Evolutionary conservation across 192 early-diverging fungal genomes (phyloP), one percentile per base, ranked within the genome.

Genomic region (Backusella liffmaniae): DNA sequence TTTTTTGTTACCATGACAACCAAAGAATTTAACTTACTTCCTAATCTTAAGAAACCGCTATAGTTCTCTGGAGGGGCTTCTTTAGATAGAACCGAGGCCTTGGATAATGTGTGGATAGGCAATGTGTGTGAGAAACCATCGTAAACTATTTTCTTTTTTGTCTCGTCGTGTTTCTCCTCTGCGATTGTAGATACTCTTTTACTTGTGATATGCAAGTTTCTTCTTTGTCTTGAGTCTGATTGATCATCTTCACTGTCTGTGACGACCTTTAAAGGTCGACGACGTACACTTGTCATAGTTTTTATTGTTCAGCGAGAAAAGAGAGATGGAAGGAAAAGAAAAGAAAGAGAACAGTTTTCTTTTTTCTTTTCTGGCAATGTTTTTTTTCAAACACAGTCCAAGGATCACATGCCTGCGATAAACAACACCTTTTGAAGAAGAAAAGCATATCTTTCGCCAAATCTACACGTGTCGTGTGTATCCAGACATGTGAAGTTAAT

Each of bases 31-130:
- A 39, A 81, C 84, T 82, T 84, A 90, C 88, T 88, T 53, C 88
- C 82, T 65, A 96, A 86, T 80, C 94, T 94, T 42, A 93, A 83
- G 78, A 96, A 91, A 21, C 95, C 95, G 66, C 94, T 91, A 81
- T 95, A 96, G 82, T 92, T 94, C 71, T 93, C 92, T 30, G 92
- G 91, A 8, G 92, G 93, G 9, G 92, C 92, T 83, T 94, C 95
- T 75, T 95, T 94, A 71, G 92, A 92, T 71, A 96, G 76, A 9
- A 93, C 92, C 16, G 92, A 94, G 15, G 93, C 87, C 16, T 84
- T 86, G 37, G 84, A 84, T 42, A 79, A 83, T 66, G 87, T 87
- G 81, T 94, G 92, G 29, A 92, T 90, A 51, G 89, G 87, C 42
- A 84, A 71, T 13, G 86, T 85, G 68, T 90, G 88, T 8, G 73